These are phyloP conservation scores for Closterium sp. DNA, from an alignment of 139 green algal genomes.

Conservation along the genomic window DNA sequence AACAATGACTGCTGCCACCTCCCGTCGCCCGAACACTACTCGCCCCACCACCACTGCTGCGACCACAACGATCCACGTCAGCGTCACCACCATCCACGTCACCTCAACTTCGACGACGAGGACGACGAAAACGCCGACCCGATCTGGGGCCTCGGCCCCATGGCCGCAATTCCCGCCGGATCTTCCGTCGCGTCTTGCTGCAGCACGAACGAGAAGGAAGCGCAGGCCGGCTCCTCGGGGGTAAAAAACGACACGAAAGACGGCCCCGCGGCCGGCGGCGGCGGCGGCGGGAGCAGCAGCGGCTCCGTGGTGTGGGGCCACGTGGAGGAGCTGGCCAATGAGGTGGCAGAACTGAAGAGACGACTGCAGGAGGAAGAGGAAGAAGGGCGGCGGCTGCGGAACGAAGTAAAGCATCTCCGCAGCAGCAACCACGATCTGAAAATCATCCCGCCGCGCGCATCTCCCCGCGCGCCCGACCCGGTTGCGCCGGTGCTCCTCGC, in stretches of 20 bases:
- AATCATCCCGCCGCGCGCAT: not conserved
- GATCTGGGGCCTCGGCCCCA: not conserved
- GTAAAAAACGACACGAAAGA: not conserved
- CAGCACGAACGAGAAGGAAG: not conserved
- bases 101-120: not conserved
- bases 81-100: not conserved
- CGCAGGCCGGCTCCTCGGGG: not conserved
- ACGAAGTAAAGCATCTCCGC: not conserved
- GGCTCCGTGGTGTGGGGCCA: not conserved
- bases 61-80: not conserved
- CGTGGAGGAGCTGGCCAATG: conserved; percentile 3
- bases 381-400: not conserved
- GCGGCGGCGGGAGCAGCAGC: not conserved
- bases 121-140: not conserved
- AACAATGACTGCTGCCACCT: not conserved
- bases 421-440: not conserved
- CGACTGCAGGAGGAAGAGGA: conserved; percentile 9
- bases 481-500: not conserved
- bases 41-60: not conserved
- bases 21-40: not conserved
- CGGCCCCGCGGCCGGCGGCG: not conserved
- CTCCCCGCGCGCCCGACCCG: not conserved
- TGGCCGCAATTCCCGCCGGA: not conserved
- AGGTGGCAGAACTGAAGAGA: conserved; percentile 1
- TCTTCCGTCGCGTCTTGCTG: not conserved